Conservation (phyloP, 2,329 filamentous ascomycete species). For the Clarireedia hainanense region DNA sequence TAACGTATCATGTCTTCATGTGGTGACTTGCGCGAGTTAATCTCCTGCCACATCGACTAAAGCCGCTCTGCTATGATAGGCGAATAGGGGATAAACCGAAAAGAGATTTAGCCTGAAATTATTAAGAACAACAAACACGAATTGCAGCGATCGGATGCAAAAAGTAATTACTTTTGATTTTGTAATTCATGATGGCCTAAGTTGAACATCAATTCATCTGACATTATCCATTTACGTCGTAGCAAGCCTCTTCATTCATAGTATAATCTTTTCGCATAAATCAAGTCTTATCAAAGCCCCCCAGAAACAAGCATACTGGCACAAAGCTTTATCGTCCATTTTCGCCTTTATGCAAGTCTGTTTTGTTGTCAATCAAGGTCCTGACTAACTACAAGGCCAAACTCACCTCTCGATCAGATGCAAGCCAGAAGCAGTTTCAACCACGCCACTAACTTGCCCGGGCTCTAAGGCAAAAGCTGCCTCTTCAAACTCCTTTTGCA, state of each 20-base stretch:
- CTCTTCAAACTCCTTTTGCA: slow-evolving; percentile 98
- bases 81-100: too few relatives aligned
- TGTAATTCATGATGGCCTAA: background rate
- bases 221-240: background rate
- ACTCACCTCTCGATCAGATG: slow-evolving; percentile 87
- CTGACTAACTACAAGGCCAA: background rate
- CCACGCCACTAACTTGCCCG: slow-evolving; percentile 77
- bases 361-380: background rate
- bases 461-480: slow-evolving; percentile 84
- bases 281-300: background rate
- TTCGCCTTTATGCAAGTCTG: slow-evolving; percentile 3
- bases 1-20: too few relatives aligned
- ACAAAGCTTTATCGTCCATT: background rate
- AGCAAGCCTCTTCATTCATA: background rate
- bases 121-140: too few relatives aligned
- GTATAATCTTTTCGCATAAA: background rate
- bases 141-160: too few relatives aligned
- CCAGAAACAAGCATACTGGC: background rate
- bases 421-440: slow-evolving; percentile 88
- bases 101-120: too few relatives aligned
- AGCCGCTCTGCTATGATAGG: too few relatives aligned
- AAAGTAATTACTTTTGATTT: background rate
- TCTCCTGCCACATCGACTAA: too few relatives aligned
- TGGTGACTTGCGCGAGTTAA: too few relatives aligned
- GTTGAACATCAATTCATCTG: background rate